These are phyloP conservation scores for Escallonia rubra DNA, from an alignment of 129 eudicot genomes.

Conservation along the genomic window DNA sequence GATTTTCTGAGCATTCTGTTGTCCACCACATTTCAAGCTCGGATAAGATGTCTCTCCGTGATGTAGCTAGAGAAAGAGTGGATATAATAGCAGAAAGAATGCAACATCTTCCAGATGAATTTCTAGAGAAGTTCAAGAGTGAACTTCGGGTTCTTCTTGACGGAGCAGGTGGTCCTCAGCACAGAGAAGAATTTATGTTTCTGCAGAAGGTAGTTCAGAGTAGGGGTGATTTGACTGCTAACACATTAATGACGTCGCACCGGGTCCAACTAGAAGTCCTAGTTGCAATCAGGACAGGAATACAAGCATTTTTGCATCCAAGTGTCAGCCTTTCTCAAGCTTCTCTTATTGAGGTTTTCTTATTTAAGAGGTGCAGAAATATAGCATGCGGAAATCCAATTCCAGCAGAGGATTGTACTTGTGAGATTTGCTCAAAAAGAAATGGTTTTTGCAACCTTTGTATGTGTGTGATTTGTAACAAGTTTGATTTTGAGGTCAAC, in stretches of 20 bases:
- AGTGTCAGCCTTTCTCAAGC: conserved; percentile 33
- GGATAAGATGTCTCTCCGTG: conserved; percentile 26
- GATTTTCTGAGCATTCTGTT: conserved; percentile 32
- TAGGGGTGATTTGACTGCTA: conserved; percentile 30
- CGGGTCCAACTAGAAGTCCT: conserved; percentile 34
- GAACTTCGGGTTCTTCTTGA: conserved; percentile 27
- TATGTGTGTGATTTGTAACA: conserved; percentile 40
- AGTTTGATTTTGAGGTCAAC: conserved; percentile 39
- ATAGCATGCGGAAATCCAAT: conserved; percentile 31
- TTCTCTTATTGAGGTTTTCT: conserved; percentile 39
- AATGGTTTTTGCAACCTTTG: conserved; percentile 43
- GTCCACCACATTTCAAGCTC: conserved; percentile 21
- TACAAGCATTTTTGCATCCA: conserved; percentile 37
- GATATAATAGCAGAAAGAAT: conserved; percentile 27
- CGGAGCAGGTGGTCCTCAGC: conserved; percentile 33
- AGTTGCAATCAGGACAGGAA: conserved; percentile 39
- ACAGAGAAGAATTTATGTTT: conserved; percentile 28
- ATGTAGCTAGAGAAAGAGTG: conserved; percentile 36
- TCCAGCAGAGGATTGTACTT: conserved; percentile 40
- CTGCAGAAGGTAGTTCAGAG: conserved; percentile 36
- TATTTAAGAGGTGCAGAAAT: conserved; percentile 39
- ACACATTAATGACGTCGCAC: conserved; percentile 23
- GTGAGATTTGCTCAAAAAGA: conserved; percentile 25
- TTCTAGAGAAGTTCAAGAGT: conserved; percentile 26
- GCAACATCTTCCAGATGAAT: conserved; percentile 34